A percentile compares a stretch with the other conserved stretches of the same genome.
Evolutionary conservation across 2,329 filamentous ascomycete species (phyloP).

Genomic region (Aureobasidium pullulans): DNA sequence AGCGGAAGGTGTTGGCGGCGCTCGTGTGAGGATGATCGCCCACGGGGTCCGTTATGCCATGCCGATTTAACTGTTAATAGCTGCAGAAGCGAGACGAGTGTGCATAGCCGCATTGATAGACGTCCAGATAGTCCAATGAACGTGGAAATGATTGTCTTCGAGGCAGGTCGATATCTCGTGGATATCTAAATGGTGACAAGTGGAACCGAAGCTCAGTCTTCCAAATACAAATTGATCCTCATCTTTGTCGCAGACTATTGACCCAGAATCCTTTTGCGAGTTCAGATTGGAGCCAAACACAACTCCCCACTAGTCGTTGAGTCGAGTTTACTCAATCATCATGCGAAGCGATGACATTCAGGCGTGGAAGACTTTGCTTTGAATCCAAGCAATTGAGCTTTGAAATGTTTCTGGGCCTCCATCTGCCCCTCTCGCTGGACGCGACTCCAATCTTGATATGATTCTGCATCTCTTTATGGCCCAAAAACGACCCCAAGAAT

Average conservation of each 20-base stretch:
- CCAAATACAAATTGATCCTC: not conserved
- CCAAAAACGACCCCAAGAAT: too few species aligned
- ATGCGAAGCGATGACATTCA: too few species aligned
- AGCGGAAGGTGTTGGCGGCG: not conserved
- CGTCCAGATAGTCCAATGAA: not conserved
- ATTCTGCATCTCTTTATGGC: too few species aligned
- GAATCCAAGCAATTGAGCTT: not conserved
- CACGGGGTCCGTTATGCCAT: not conserved
- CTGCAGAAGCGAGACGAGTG: not conserved
- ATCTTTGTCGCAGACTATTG: not conserved
- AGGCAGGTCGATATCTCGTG: not conserved
- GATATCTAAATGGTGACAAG: not conserved
- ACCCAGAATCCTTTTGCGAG: not conserved
- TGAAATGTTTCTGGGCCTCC: not conserved
- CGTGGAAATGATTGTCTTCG: not conserved
- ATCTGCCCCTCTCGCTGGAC: too few species aligned
- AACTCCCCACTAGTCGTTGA: too few species aligned
- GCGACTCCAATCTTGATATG: too few species aligned
- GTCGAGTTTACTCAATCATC: not conserved
- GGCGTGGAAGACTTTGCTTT: too few species aligned
- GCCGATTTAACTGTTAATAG: conserved; percentile 2
- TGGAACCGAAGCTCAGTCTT: not conserved
- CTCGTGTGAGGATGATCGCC: not conserved
- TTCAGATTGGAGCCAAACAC: not conserved
- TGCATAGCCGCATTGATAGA: conserved; percentile 8